Percentiles rank a stretch among this genome's conserved stretches.
Conservation (phyloP, 352 stramenopile species). For the Globisporangium paroecandrum region DNA sequence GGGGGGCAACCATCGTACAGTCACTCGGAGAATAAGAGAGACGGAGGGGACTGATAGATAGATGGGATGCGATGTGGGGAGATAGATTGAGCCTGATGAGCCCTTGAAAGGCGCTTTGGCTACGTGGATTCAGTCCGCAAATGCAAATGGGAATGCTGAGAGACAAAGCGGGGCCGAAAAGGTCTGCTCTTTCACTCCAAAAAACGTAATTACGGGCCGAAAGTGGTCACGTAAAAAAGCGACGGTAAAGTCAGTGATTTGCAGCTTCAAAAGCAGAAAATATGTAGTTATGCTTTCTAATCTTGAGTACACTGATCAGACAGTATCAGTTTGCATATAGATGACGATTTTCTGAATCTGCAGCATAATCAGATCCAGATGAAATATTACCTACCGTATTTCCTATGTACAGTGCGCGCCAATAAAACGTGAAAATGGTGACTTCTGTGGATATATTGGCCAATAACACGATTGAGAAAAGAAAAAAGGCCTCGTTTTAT, state of each 20-base stretch:
- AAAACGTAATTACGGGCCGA: neutral
- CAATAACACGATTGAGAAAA: no score
- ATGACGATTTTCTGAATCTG: neutral
- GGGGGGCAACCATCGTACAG: slow-evolving; percentile 1
- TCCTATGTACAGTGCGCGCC: no score
- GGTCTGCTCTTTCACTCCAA: neutral
- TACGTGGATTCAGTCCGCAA: neutral
- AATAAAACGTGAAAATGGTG: no score
- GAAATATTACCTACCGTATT: neutral
- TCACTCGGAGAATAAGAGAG: neutral
- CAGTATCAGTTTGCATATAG: neutral
- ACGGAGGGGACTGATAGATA: neutral
- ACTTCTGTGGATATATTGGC: no score
- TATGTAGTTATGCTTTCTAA: neutral
- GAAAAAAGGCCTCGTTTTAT: no score
- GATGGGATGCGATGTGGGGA: neutral
- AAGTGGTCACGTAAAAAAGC: neutral
- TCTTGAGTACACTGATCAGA: neutral
- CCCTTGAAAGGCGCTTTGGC: neutral
- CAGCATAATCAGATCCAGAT: neutral
- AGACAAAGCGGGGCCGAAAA: neutral
- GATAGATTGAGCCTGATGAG: neutral
- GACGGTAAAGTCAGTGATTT: neutral
- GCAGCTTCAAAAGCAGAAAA: neutral
- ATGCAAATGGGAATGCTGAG: neutral